Percentiles rank a stretch among this genome's conserved stretches.
Evolutionary conservation across 2,329 filamentous ascomycete species (phyloP).

Genomic region (Alternaria burnsii): DNA sequence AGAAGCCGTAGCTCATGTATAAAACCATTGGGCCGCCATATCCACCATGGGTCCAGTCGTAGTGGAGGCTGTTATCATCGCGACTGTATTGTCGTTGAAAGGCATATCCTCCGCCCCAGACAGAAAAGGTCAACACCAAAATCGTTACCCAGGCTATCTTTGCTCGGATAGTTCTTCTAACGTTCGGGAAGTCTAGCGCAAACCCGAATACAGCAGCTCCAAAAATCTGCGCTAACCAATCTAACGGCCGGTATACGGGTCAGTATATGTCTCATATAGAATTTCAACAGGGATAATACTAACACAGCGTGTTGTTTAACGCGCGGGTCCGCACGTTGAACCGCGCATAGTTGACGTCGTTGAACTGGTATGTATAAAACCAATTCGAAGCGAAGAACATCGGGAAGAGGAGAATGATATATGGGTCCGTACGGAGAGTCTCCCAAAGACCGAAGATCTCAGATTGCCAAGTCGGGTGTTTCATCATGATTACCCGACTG

Average conservation of each 20-base stretch:
- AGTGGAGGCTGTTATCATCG: conserved; percentile 26
- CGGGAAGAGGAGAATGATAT: conserved; percentile 76
- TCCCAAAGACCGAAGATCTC: conserved; percentile 78
- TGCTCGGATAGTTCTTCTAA: conserved; percentile 71
- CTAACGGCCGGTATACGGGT: background rate
- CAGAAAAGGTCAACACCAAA: conserved; percentile 72
- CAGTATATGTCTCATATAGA: background rate
- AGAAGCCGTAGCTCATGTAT: conserved; percentile 87
- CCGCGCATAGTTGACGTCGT: conserved; percentile 71
- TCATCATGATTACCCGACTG: conserved; percentile 80
- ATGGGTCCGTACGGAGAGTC: conserved; percentile 72
- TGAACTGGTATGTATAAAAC: conserved; percentile 82
- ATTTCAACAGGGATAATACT: conserved; percentile 46
- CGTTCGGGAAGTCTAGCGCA: conserved; percentile 63
- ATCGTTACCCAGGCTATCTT: conserved; percentile 68
- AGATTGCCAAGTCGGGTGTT: conserved; percentile 82
- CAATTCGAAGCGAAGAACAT: conserved; percentile 81
- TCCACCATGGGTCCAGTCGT: conserved; percentile 71
- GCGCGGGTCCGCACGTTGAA: conserved; percentile 76
- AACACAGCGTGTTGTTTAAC: conserved; percentile 79
- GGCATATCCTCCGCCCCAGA: conserved; percentile 83
- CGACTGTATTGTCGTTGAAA: conserved; percentile 69
- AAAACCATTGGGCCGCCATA: conserved; percentile 84
- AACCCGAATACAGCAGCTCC: conserved; percentile 75
- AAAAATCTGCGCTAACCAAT: conserved; percentile 67